phyloP scores from a whole-genome alignment of 345 rosid genomes.

The Nephelium lappaceum region DNA sequence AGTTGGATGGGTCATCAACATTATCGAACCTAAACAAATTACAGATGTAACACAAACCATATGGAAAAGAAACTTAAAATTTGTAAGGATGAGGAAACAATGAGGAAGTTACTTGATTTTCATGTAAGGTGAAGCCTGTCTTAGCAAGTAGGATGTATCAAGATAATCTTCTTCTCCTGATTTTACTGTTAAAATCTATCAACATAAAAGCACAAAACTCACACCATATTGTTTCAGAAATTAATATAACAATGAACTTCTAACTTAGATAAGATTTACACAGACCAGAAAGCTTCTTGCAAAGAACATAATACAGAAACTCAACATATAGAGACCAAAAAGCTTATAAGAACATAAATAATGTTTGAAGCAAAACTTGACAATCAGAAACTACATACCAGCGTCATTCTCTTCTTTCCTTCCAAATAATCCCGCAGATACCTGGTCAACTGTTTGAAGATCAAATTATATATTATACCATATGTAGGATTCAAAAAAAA shows the following conservation, averaged over 20 bases:
- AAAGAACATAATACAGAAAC: background rate
- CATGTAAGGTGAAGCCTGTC: constrained; percentile 91
- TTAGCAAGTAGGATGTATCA: constrained; percentile 65
- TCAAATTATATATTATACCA: constrained; percentile 15
- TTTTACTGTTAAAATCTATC: constrained; percentile 80
- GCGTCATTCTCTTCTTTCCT: constrained; percentile 85
- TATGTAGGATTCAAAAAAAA: background rate
- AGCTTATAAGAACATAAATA: background rate
- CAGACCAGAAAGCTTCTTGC: background rate
- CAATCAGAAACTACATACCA: constrained; percentile 57
- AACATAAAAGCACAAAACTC: constrained; percentile 11
- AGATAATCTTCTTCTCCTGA: constrained; percentile 81
- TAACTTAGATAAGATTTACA: background rate
- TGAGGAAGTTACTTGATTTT: constrained; percentile 62
- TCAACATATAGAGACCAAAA: background rate
- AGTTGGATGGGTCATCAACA: constrained; percentile 45
- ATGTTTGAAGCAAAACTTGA: background rate
- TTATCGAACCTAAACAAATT: constrained; percentile 58
- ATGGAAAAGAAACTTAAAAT: constrained; percentile 14
- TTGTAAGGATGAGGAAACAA: constrained; percentile 3
- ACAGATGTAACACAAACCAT: constrained; percentile 13
- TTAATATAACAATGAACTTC: background rate
- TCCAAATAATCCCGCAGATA: constrained; percentile 84
- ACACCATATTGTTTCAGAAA: background rate
- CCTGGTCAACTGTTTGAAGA: constrained; percentile 67